Percentiles rank a stretch among this genome's conserved stretches.
These are phyloP conservation scores for Eragrostis curvula DNA, from an alignment of 176 grass and related monocot species.

Conservation along the genomic window DNA sequence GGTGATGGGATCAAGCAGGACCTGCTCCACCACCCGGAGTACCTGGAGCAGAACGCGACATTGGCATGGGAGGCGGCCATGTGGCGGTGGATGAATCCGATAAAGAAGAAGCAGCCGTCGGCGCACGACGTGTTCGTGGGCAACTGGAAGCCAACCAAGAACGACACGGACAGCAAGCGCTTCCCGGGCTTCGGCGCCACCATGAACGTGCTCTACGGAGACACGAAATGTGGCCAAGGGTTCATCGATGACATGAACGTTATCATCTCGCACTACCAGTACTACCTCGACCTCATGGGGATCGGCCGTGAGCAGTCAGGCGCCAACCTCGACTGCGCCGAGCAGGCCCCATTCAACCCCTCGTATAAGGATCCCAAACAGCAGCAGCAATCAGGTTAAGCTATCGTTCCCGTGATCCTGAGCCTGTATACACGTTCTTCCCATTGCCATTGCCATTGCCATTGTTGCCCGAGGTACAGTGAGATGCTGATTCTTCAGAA, in stretches of 20 bases:
- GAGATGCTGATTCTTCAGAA: constrained; percentile 16
- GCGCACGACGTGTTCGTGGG: constrained; percentile 83
- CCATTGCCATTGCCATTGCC: constrained; percentile 28
- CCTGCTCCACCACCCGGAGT: constrained; percentile 86
- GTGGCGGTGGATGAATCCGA: constrained; percentile 97
- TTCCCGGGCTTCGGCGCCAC: constrained; percentile 84
- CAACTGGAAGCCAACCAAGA: constrained; percentile 91
- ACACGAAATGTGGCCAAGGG: constrained; percentile 71
- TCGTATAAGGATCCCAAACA: constrained; percentile 39
- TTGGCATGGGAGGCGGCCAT: constrained; percentile 83
- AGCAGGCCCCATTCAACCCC: constrained; percentile 75
- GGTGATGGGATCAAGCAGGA: constrained; percentile 63
- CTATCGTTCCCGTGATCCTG: not conserved
- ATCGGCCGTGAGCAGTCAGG: constrained; percentile 66
- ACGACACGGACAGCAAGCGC: constrained; percentile 69
- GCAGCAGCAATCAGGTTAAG: constrained; percentile 49
- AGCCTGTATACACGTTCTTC: constrained; percentile 10
- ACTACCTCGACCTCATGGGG: constrained; percentile 93
- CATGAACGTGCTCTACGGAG: constrained; percentile 89
- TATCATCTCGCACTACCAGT: constrained; percentile 91
- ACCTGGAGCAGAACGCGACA: constrained; percentile 90
- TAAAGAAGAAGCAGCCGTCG: constrained; percentile 90
- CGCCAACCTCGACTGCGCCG: constrained; percentile 71
- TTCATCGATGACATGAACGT: constrained; percentile 75
- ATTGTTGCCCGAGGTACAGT: not conserved